Evolutionary conservation across 345 rosid genomes (phyloP).

Genomic region (Rhizophora mangle): DNA sequence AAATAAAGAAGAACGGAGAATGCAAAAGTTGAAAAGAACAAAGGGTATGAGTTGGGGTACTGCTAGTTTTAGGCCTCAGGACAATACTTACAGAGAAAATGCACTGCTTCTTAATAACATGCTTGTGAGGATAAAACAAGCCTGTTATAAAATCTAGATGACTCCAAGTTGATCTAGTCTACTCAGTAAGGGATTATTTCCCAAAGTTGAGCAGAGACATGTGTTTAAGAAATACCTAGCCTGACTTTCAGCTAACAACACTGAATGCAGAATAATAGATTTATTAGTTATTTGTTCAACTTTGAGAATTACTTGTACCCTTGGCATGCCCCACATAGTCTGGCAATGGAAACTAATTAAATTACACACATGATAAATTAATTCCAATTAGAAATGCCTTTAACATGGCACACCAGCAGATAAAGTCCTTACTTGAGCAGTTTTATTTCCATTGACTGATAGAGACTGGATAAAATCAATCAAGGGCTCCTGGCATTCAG

Average conservation of each 20-base stretch:
- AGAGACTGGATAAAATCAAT: constrained; percentile 70
- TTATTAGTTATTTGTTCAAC: neutral
- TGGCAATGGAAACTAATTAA: neutral
- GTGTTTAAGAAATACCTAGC: no score
- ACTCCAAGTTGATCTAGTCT: neutral
- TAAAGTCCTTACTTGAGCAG: constrained; percentile 58
- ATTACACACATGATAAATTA: neutral
- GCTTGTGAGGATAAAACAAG: neutral
- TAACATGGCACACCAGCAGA: constrained; percentile 4
- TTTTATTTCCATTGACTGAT: constrained; percentile 76
- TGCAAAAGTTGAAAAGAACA: neutral
- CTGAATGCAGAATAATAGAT: neutral
- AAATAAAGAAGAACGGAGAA: neutral
- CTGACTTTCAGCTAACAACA: no score
- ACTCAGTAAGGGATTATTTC: no score
- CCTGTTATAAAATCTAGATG: neutral
- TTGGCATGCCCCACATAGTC: neutral
- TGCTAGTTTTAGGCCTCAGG: neutral
- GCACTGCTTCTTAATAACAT: neutral
- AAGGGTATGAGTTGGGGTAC: neutral
- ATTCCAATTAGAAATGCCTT: neutral
- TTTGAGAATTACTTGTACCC: neutral
- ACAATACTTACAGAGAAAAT: neutral
- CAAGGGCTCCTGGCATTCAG: constrained; percentile 87
- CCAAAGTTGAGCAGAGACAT: no score